A percentile compares a stretch with the other conserved stretches of the same genome.
These are phyloP conservation scores for Rosa chinensis DNA, from an alignment of 306 rosid species.

Conservation along the genomic window DNA sequence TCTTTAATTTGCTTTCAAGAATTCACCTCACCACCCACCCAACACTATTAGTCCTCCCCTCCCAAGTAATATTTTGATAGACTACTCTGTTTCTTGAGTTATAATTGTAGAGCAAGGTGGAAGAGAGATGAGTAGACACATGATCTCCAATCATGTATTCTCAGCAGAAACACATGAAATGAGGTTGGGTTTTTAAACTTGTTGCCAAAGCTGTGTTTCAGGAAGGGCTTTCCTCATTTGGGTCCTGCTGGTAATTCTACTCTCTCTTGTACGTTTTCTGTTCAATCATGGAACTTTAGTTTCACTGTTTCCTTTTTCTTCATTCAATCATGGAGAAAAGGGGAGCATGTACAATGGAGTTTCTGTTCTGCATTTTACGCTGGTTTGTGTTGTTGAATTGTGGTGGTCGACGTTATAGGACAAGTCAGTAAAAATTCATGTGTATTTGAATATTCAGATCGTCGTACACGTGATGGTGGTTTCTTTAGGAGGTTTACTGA, in stretches of 20 bases:
- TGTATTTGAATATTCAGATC: conserved; percentile 16
- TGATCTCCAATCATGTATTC: not conserved
- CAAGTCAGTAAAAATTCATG: not conserved
- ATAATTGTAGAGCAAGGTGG: not conserved
- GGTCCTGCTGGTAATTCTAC: conserved; percentile 3
- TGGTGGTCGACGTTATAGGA: not conserved
- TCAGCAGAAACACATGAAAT: conserved; percentile 15
- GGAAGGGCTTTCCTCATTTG: conserved; percentile 20
- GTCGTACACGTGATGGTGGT: conserved; percentile 36
- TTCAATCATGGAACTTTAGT: conserved; percentile 11
- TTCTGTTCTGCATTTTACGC: conserved; percentile 11
- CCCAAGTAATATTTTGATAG: conserved; percentile 6
- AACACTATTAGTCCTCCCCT: not conserved
- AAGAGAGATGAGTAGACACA: conserved; percentile 12
- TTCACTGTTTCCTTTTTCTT: conserved; percentile 13
- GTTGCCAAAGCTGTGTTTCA: too few relatives aligned
- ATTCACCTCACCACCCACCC: conserved; percentile 25
- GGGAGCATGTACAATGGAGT: conserved; percentile 1
- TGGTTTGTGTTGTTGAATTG: not conserved
- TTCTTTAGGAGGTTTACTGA: conserved; percentile 27
- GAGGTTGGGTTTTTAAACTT: not conserved
- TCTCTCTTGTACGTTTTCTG: not conserved
- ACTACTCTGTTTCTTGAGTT: not conserved
- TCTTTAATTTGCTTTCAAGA: conserved; percentile 23
- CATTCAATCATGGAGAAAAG: conserved; percentile 22